Percentiles rank a stretch among this genome's conserved stretches.
Evolutionary conservation across 306 rosid genomes (phyloP).

Genomic region (Dalbergia cochinchinensis): DNA sequence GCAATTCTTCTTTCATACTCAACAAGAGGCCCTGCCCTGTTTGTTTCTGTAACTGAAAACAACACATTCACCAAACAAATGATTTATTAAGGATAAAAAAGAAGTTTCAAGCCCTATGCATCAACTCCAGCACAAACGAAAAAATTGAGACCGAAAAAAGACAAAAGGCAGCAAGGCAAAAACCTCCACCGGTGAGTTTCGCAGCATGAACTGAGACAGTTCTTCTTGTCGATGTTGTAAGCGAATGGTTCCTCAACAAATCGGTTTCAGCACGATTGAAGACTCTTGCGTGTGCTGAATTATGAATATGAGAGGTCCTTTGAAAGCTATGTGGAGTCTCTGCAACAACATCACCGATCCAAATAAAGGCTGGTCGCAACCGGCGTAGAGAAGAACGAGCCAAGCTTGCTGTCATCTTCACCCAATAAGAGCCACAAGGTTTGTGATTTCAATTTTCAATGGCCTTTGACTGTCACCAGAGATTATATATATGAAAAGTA

Average conservation of each 20-base stretch:
- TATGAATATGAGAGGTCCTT: conserved; percentile 48
- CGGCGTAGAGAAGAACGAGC: conserved; percentile 65
- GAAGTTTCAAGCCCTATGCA: conserved; percentile 15
- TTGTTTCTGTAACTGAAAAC: conserved; percentile 55
- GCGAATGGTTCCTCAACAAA: conserved; percentile 36
- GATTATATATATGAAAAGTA: background rate
- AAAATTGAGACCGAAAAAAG: conserved; percentile 3
- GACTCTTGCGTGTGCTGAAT: conserved; percentile 44
- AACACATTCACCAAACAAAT: conserved; percentile 41
- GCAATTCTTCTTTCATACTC: conserved; percentile 93
- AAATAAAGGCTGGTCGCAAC: conserved; percentile 46
- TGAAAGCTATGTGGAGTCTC: conserved; percentile 49
- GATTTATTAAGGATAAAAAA: conserved; percentile 3
- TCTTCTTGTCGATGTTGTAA: conserved; percentile 57
- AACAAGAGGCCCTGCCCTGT: conserved; percentile 82
- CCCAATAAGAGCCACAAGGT: conserved; percentile 34
- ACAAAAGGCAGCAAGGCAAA: conserved; percentile 24
- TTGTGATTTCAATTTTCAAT: background rate
- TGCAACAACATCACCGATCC: conserved; percentile 41
- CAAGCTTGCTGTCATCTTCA: conserved; percentile 68
- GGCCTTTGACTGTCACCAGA: conserved; percentile 6
- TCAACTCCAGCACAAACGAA: background rate
- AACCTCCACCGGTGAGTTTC: conserved; percentile 71
- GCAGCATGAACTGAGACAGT: conserved; percentile 61
- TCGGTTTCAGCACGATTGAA: conserved; percentile 47